Percentiles rank a stretch among this genome's conserved stretches.
Conservation (phyloP, 2,329 filamentous ascomycete genomes). For the Rutstroemia sp. region DNA sequence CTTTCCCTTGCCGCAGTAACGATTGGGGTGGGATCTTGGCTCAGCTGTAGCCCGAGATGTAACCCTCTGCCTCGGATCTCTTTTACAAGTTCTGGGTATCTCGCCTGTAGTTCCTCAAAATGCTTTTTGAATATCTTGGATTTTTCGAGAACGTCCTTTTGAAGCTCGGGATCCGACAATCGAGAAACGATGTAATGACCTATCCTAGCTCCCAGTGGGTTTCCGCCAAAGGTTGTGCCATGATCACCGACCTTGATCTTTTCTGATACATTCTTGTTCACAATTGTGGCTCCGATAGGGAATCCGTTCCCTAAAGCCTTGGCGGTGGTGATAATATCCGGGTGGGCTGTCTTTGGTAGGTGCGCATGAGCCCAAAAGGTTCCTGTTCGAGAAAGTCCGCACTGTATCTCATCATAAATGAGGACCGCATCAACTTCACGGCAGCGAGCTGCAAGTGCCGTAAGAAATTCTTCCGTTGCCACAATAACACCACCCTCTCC, state of each 20-base stretch:
- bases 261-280: constrained; percentile 54
- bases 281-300: constrained; percentile 78
- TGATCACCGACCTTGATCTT: constrained; percentile 61
- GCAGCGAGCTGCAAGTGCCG: constrained; percentile 76
- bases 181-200: constrained; percentile 80
- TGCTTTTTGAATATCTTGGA: constrained; percentile 50
- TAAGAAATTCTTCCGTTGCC: constrained; percentile 74
- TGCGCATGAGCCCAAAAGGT: constrained; percentile 80
- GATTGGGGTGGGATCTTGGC: constrained; percentile 62
- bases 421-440: constrained; percentile 81
- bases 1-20: constrained; percentile 81
- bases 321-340: constrained; percentile 87
- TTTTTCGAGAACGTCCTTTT: constrained; percentile 63
- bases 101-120: constrained; percentile 47
- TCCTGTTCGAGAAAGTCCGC: constrained; percentile 81
- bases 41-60: constrained; percentile 80
- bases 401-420: constrained; percentile 97
- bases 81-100: constrained; percentile 63
- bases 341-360: constrained; percentile 73
- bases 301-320: constrained; percentile 97
- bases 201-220: constrained; percentile 61
- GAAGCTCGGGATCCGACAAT: constrained; percentile 63
- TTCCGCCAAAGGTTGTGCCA: constrained; percentile 69
- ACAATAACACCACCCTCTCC: constrained; percentile 90
- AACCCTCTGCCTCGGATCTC: constrained; percentile 80